Percentiles rank a stretch among this genome's conserved stretches.
Evolutionary conservation across 1,284 basidiomycete species (phyloP).

Genomic region (Cryptococcus neoformans): DNA sequence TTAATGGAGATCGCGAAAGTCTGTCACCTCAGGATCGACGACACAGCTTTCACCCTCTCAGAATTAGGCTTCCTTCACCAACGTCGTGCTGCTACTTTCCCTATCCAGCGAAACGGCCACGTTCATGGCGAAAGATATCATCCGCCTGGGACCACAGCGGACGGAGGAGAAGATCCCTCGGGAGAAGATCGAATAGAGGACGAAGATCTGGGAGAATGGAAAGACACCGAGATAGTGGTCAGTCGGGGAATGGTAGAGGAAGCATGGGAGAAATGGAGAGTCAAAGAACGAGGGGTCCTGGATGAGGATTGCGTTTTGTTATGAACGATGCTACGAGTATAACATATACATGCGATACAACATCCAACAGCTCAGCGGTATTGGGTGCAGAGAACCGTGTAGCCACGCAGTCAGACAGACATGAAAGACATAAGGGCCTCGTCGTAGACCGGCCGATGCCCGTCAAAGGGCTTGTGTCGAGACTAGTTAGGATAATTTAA

Average conservation of each 20-base stretch:
- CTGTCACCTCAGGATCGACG: conserved; percentile 78
- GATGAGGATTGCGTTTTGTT: conserved; percentile 40
- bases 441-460: too few species aligned
- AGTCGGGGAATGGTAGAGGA: conserved; percentile 68
- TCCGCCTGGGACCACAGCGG: background rate
- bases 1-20: conserved; percentile 70
- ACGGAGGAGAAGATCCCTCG: background rate
- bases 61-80: conserved; percentile 74
- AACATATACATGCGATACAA: too few species aligned
- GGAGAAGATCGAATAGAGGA: conserved; percentile 12
- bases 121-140: background rate
- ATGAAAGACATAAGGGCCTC: too few species aligned
- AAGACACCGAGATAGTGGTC: conserved; percentile 53
- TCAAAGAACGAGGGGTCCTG: conserved; percentile 35
- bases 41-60: conserved; percentile 80
- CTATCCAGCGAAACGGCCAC: background rate
- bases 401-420: too few species aligned
- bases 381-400: too few species aligned
- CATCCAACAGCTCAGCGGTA: too few species aligned
- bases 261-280: conserved; percentile 35
- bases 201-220: conserved; percentile 38
- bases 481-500: too few species aligned
- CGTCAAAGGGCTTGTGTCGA: too few species aligned
- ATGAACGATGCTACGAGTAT: background rate
- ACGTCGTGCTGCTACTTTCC: conserved; percentile 21